Base-by-base conservation (phyloP, 164 flowering plant species). In the Magnolia officinalis region DNA sequence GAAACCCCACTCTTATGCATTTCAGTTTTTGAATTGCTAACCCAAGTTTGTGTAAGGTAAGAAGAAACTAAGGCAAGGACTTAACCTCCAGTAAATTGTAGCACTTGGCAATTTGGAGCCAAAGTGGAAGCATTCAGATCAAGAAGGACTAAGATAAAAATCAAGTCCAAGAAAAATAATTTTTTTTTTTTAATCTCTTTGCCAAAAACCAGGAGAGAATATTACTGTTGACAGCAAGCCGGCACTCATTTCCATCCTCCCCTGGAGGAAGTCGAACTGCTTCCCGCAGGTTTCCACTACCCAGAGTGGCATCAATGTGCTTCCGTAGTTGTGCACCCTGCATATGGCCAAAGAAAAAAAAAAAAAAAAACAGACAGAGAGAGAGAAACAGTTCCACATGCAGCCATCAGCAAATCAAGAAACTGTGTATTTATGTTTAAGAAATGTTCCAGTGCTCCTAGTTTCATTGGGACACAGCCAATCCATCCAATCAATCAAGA, bases 211-310 rank as follows among this genome's bases (percentile, higher is more conserved):
- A 65, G 68, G 81, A 78, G 79, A 83, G 86, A 83, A 78, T 71
- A n/a, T 83, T 89, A 96, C 99, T 96, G 81, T 96, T 96, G 74
- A 96, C 99, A 71, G 99, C 99, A 45, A 96, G 98, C 99, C 99
- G n/a, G n/a, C 99, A 96, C 81, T 96, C 99, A 85, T 96, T 92
- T 67, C 86, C 80, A 87, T 96, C 99, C 84, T 96, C 99, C 51
- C 99, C 99, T n/a, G 99, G 97, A 49, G 99, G 99, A 76, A 96
- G 97, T 72, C 92, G 88, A 26, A 96, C 99, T 19, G 99, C 99
- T 89, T 94, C 99, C 85, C 99, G 87, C 80, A 96, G 85, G 77
- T 96, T 96, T 78, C 99, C 99, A 86, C 99, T 96, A 59, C 99
- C 99, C 20, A 96, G 79, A 72, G 99, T 96, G 65, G 99, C 98